A percentile compares a stretch with the other conserved stretches of the same genome.
These are phyloP conservation scores for Cyberlindnera mycetangii DNA, from an alignment of 805 yeast genomes.

Conservation along the genomic window DNA sequence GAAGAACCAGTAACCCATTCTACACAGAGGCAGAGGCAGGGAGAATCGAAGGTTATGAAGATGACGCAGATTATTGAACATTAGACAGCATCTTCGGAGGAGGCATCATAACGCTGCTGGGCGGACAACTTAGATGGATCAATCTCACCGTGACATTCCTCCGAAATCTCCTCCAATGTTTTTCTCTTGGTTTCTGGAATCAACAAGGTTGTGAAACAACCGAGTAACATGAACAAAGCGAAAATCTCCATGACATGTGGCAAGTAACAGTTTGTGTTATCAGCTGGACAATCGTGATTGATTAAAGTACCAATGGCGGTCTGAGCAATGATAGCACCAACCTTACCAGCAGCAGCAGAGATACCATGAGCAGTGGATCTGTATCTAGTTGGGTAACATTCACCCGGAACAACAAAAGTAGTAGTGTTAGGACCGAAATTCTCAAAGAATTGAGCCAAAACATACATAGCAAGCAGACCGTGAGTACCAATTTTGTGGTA, in stretches of 20 bases:
- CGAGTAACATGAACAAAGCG: slow-evolving; percentile 87
- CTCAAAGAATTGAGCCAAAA: slow-evolving; percentile 81
- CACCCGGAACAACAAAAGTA: slow-evolving; percentile 89
- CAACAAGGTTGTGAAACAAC: slow-evolving; percentile 60
- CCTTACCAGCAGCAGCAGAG: slow-evolving; percentile 88
- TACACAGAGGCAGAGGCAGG: no score
- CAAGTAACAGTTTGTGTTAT: slow-evolving; percentile 64
- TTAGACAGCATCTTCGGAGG: slow-evolving; percentile 20
- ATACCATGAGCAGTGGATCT: slow-evolving; percentile 95
- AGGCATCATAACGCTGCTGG: slow-evolving; percentile 15
- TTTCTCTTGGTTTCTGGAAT: slow-evolving; percentile 90
- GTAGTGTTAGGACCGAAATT: slow-evolving; percentile 94
- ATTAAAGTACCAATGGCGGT: slow-evolving; percentile 81
- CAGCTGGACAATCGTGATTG: slow-evolving; percentile 69
- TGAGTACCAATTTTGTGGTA: slow-evolving; percentile 64
- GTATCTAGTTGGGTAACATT: slow-evolving; percentile 89
- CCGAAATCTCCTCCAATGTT: slow-evolving; percentile 82
- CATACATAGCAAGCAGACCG: slow-evolving; percentile 74
- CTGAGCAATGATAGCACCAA: slow-evolving; percentile 92
- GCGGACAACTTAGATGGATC: slow-evolving; percentile 40
- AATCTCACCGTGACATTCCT: slow-evolving; percentile 79
- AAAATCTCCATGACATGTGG: slow-evolving; percentile 93
- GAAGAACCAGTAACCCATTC: background rate
- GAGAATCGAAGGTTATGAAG: background rate
- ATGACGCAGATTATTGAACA: background rate